A percentile compares a stretch with the other conserved stretches of the same genome.
phyloP scores from a whole-genome alignment of 352 stramenopile genomes.

The Peronosclerospora sorghi region DNA sequence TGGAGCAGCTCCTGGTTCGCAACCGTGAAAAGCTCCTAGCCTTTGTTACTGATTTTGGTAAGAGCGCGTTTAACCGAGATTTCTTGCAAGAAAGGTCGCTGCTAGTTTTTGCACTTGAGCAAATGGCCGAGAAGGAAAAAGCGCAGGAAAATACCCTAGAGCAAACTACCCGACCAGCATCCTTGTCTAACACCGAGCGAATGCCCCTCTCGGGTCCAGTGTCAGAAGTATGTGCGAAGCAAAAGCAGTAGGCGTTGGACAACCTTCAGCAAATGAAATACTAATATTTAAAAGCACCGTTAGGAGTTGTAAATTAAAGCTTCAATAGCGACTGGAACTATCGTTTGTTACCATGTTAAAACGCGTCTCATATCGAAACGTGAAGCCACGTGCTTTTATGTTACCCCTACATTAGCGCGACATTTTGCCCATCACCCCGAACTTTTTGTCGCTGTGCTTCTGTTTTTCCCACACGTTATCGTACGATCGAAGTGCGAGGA shows the following conservation, averaged over 20 bases:
- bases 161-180: constrained; percentile 24
- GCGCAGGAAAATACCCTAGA: constrained; percentile 12
- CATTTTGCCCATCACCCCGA: constrained; percentile 6
- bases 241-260: constrained; percentile 19
- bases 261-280: constrained; percentile 4
- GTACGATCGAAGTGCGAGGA: constrained; percentile 20
- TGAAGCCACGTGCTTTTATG: neutral
- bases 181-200: constrained; percentile 24
- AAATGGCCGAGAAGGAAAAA: constrained; percentile 34
- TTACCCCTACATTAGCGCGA: constrained; percentile 4
- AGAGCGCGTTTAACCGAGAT: constrained; percentile 56
- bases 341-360: neutral
- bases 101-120: constrained; percentile 58
- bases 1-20: constrained; percentile 57
- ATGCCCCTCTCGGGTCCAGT: constrained; percentile 24
- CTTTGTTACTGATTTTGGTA: constrained; percentile 70
- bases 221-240: constrained; percentile 26
- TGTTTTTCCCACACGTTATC: constrained; percentile 24
- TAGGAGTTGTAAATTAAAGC: constrained; percentile 9
- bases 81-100: constrained; percentile 69
- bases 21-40: constrained; percentile 70
- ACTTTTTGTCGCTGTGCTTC: constrained; percentile 10
- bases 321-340: constrained; percentile 1
- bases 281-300: constrained; percentile 25
- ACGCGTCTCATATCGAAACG: neutral